Evolutionary conservation across 306 rosid genomes (phyloP).

Genomic region (Quercus bicolor): DNA sequence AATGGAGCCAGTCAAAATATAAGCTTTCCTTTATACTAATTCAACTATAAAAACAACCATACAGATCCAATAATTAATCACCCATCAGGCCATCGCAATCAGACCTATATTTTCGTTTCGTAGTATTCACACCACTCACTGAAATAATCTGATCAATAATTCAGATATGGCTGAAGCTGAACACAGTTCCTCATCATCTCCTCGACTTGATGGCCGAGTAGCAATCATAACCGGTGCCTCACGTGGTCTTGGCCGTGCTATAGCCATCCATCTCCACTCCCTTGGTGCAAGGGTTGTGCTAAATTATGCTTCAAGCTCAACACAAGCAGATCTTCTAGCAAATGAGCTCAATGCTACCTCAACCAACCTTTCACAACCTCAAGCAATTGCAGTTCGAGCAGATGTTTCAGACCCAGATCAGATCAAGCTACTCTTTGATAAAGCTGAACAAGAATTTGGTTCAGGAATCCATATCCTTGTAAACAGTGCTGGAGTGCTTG

Average conservation of each 20-base stretch:
- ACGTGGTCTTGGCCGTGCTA: conserved; percentile 49
- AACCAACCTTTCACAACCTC: not conserved
- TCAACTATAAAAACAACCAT: no score
- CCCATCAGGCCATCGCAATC: no score
- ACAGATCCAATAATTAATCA: no score
- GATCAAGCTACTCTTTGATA: conserved; percentile 37
- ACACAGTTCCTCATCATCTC: not conserved
- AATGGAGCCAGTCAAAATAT: no score
- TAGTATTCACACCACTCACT: no score
- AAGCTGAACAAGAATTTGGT: conserved; percentile 29
- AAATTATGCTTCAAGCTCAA: conserved; percentile 33
- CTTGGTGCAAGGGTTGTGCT: conserved; percentile 44
- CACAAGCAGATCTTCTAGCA: conserved; percentile 36
- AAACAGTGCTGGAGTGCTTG: conserved; percentile 42
- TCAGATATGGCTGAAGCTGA: conserved; percentile 4
- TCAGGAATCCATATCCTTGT: conserved; percentile 30
- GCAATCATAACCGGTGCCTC: conserved; percentile 52
- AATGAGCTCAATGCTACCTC: conserved; percentile 32
- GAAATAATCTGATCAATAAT: no score
- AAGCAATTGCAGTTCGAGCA: conserved; percentile 32
- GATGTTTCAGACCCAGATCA: conserved; percentile 43
- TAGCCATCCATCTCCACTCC: conserved; percentile 48
- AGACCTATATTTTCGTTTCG: no score
- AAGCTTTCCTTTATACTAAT: no score
- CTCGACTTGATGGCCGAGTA: conserved; percentile 33